Base-by-base conservation (phyloP, 805 yeast genomes). In the Saturnispora silvae region DNA sequence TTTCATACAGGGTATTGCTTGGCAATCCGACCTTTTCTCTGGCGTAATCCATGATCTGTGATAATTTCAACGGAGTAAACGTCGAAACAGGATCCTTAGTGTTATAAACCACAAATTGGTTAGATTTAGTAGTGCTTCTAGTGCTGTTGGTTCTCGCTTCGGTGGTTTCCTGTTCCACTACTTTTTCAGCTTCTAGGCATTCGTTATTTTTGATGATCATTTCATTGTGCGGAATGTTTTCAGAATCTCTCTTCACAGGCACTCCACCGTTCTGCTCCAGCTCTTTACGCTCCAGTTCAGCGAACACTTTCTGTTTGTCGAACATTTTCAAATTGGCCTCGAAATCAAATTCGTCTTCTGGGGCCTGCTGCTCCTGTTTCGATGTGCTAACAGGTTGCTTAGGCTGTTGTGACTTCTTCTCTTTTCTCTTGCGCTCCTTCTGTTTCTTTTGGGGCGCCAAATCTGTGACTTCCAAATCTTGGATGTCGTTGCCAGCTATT, bases 281-380 rank as follows among this genome's bases (percentile, higher is more conserved):
- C 52, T 86, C 96, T 37, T 65, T 60, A 43, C 67, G 67, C 35
- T 74, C 75, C 50, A 87, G 69, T 52, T 84, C 85, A 34, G 80
- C 81, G 56, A 87, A 81, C 3, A 86, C 89, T 5, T 77, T 66
- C 41, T 67, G 63, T 56, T 87, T 87, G 56, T 87, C 92, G 51
- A 87, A 87, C 64, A 77, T 75, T 18, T 78, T 78, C 44, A 87
- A 65, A 52, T 81, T 83, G 11, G 83, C 77, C 38, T 75, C 83
- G 57, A 87, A 87, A 55, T 87, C 96, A 58, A 87, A 87, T 45
- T 85, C 96, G 17, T 64, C 68, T 38, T 66, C 54, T n/a, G 32
- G 34, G 15, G 57, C 44, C 45, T n/a, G n/a, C n/a, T n/a, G n/a
- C n/a, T n/a, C n/a, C n/a, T n/a, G n/a, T n/a, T n/a, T n/a, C n/a